Percentiles rank a stretch among this genome's conserved stretches.
These are phyloP conservation scores for Pleurotus citrinopileatus DNA, from an alignment of 768 basidiomycete genomes.

Conservation along the genomic window DNA sequence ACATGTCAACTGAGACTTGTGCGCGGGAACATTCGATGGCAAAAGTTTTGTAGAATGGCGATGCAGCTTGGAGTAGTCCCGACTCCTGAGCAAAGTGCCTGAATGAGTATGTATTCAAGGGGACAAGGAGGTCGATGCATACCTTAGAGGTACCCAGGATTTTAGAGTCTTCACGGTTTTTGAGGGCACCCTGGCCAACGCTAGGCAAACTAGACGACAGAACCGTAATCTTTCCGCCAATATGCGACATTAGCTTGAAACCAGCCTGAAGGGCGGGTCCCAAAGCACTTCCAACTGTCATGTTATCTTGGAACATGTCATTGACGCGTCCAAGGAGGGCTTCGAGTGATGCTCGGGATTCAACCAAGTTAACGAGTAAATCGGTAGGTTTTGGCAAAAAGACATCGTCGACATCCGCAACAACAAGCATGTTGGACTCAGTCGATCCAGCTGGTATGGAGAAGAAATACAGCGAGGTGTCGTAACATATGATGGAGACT, in stretches of 20 bases:
- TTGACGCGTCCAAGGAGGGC: constrained; percentile 76
- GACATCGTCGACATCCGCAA: constrained; percentile 95
- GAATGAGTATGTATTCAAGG: neutral
- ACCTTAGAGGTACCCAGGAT: constrained; percentile 93
- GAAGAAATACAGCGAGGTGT: constrained; percentile 94
- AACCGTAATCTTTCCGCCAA: constrained; percentile 93
- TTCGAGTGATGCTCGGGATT: constrained; percentile 79
- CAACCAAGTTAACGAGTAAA: constrained; percentile 91
- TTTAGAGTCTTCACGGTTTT: constrained; percentile 96
- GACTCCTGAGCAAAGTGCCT: constrained; percentile 61
- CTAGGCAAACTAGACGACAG: constrained; percentile 85
- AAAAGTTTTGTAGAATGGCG: constrained; percentile 96
- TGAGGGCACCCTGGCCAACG: constrained; percentile 85
- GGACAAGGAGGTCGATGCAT: constrained; percentile 4
- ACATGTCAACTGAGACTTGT: constrained; percentile 99
- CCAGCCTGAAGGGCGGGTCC: constrained; percentile 95
- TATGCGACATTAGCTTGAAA: constrained; percentile 90
- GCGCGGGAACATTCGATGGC: constrained; percentile 97
- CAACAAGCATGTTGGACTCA: constrained; percentile 94
- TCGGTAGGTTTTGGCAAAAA: constrained; percentile 97
- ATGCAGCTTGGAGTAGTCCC: constrained; percentile 86
- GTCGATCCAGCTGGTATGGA: constrained; percentile 77
- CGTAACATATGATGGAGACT: constrained; percentile 89
- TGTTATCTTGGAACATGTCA: constrained; percentile 99
- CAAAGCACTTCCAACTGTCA: constrained; percentile 88